Percentiles rank a stretch among this genome's conserved stretches.
Evolutionary conservation across 2,329 filamentous ascomycete species (phyloP).

Genomic region (Aspergillus sp.): DNA sequence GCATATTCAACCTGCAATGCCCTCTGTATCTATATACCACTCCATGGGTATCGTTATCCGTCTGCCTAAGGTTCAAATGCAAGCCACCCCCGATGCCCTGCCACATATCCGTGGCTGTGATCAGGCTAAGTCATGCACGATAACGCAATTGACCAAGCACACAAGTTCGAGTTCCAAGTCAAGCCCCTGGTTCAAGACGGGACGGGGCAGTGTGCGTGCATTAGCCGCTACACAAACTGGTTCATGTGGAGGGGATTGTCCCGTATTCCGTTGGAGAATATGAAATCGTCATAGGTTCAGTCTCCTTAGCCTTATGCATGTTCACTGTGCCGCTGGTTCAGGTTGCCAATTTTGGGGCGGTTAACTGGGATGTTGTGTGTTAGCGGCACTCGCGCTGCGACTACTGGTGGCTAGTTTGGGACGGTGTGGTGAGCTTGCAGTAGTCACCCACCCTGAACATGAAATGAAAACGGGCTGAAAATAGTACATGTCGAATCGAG

Average conservation of each 20-base stretch:
- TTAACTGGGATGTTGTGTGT: background rate
- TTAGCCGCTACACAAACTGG: background rate
- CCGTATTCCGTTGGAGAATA: background rate
- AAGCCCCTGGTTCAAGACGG: background rate
- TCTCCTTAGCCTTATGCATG: background rate
- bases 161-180: background rate
- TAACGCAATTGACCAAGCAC: background rate
- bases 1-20: background rate
- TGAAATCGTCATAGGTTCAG: background rate
- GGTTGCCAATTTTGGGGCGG: background rate
- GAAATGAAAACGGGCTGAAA: background rate
- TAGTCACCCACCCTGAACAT: background rate
- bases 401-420: background rate
- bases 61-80: background rate
- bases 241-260: background rate
- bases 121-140: background rate
- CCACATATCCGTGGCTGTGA: background rate
- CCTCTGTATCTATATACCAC: background rate
- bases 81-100: background rate
- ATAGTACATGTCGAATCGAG: background rate
- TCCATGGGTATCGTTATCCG: background rate
- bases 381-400: background rate
- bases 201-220: background rate
- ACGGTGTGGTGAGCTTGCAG: background rate
- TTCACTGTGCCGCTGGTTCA: background rate